Conservation (phyloP, 2,329 filamentous ascomycete species). For the Fusarium lyarnte region DNA sequence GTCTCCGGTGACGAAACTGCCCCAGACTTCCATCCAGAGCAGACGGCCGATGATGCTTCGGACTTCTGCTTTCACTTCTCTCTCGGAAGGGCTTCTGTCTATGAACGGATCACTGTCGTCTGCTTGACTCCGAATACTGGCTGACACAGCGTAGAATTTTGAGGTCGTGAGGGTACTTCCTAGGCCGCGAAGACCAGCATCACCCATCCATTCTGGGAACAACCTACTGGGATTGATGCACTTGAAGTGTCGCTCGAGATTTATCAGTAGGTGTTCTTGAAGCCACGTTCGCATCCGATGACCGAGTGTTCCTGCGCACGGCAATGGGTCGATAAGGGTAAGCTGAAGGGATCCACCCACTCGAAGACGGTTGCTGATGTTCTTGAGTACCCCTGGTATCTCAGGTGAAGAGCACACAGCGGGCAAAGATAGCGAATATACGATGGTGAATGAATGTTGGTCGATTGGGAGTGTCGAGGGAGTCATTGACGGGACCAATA, state of each 20-base stretch:
- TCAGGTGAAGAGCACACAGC: slow-evolving; percentile 65
- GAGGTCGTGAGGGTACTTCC: slow-evolving; percentile 59
- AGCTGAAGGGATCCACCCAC: slow-evolving; percentile 67
- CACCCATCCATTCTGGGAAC: slow-evolving; percentile 67
- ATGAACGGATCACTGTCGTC: slow-evolving; percentile 38
- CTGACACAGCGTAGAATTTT: slow-evolving; percentile 59
- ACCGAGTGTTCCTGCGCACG: slow-evolving; percentile 64
- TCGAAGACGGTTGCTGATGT: slow-evolving; percentile 65
- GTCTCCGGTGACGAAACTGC: slow-evolving; percentile 57
- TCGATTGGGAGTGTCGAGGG: slow-evolving; percentile 51
- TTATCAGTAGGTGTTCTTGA: slow-evolving; percentile 67
- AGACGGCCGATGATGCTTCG: slow-evolving; percentile 63
- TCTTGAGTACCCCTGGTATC: slow-evolving; percentile 64
- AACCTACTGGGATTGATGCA: slow-evolving; percentile 68
- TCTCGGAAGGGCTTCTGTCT: slow-evolving; percentile 37
- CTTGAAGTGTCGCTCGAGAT: slow-evolving; percentile 66
- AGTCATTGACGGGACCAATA: slow-evolving; percentile 52
- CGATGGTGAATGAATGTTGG: slow-evolving; percentile 57
- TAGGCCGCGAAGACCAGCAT: slow-evolving; percentile 60
- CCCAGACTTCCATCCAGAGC: slow-evolving; percentile 71
- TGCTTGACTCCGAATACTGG: slow-evolving; percentile 38
- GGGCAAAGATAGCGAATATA: slow-evolving; percentile 65
- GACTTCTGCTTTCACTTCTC: slow-evolving; percentile 56
- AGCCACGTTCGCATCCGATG: slow-evolving; percentile 69
- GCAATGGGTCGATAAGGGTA: slow-evolving; percentile 70